Percentiles rank a stretch among this genome's conserved stretches.
Conservation (phyloP, 768 basidiomycete species). For the Scleroderma citrinum region DNA sequence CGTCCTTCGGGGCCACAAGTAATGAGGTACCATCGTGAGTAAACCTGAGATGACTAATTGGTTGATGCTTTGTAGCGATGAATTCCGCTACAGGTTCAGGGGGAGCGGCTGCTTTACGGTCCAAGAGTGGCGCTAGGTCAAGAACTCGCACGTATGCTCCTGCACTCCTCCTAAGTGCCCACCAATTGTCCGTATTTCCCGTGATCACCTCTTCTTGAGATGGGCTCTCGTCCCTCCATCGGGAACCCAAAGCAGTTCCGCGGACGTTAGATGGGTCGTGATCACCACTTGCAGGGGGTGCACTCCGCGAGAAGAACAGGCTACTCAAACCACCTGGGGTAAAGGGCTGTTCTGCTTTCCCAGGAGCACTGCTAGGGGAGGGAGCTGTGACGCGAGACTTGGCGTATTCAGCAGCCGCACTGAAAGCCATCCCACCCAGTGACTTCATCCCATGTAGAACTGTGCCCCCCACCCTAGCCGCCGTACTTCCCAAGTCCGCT, state of each 20-base stretch:
- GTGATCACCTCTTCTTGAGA: constrained; percentile 2
- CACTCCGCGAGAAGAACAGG: constrained; percentile 57
- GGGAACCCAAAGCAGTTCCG: constrained; percentile 12
- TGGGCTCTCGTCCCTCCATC: constrained; percentile 7
- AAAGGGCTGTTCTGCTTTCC: constrained; percentile 18
- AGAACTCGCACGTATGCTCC: constrained; percentile 51
- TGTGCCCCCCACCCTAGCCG: constrained; percentile 53
- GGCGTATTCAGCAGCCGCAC: constrained; percentile 41
- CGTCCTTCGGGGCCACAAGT: constrained; percentile 47
- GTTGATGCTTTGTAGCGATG: constrained; percentile 40
- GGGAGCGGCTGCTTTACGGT: constrained; percentile 11
- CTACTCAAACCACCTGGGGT: constrained; percentile 24
- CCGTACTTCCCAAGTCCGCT: constrained; percentile 47
- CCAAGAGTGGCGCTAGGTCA: constrained; percentile 41
- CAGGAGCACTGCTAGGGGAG: constrained; percentile 13
- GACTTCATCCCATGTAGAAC: constrained; percentile 61
- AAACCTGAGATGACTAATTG: constrained; percentile 44
- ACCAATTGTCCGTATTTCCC: constrained; percentile 9
- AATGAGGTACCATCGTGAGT: constrained; percentile 49
- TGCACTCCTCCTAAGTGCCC: constrained; percentile 10
- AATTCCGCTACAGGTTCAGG: constrained; percentile 43
- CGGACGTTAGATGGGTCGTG: constrained; percentile 3
- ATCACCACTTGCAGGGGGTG: constrained; percentile 36
- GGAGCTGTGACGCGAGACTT: constrained; percentile 21
- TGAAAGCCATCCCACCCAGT: constrained; percentile 55